These are phyloP conservation scores for Cystobasidium sp. DNA, from an alignment of 1,284 basidiomycete genomes.

Conservation along the genomic window DNA sequence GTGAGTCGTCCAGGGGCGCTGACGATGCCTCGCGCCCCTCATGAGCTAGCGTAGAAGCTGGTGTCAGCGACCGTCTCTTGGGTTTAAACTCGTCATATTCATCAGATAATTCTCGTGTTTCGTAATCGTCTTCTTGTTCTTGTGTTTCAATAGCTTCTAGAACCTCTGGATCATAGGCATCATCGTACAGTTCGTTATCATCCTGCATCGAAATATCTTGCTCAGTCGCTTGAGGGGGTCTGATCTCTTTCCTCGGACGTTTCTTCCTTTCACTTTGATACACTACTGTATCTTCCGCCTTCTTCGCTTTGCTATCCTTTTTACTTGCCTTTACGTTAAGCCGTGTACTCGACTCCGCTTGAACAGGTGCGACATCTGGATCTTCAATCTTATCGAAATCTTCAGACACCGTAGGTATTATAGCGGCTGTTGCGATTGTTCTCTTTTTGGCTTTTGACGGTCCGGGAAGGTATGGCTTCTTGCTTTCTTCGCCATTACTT, in stretches of 20 bases:
- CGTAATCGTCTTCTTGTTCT: conserved; percentile 22
- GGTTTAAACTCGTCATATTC: conserved; percentile 20
- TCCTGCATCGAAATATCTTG: conserved; percentile 5
- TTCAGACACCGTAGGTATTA: conserved; percentile 14
- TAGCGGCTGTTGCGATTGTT: conserved; percentile 15
- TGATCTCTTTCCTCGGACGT: not conserved
- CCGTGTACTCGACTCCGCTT: not conserved
- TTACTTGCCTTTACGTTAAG: not conserved
- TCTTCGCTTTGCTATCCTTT: not conserved
- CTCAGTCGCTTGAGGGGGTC: not conserved
- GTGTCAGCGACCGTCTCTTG: not conserved
- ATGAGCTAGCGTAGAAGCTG: not conserved
- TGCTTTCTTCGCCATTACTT: not conserved
- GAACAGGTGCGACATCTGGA: conserved; percentile 44
- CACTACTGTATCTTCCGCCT: not conserved
- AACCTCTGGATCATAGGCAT: conserved; percentile 6
- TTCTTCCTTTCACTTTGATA: conserved; percentile 2
- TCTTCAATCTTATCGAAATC: conserved; percentile 43
- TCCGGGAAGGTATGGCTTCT: conserved; percentile 20
- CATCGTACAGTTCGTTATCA: not conserved
- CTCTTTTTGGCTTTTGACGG: conserved; percentile 35
- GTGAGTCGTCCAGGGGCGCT: conserved; percentile 11
- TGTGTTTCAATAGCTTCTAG: conserved; percentile 5
- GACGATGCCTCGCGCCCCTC: not conserved
- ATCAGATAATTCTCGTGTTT: conserved; percentile 27